Percentiles rank a stretch among this genome's conserved stretches.
These are phyloP conservation scores for Paramecium octaurelia DNA, from an alignment of 73 alveolate species.

Conservation along the genomic window DNA sequence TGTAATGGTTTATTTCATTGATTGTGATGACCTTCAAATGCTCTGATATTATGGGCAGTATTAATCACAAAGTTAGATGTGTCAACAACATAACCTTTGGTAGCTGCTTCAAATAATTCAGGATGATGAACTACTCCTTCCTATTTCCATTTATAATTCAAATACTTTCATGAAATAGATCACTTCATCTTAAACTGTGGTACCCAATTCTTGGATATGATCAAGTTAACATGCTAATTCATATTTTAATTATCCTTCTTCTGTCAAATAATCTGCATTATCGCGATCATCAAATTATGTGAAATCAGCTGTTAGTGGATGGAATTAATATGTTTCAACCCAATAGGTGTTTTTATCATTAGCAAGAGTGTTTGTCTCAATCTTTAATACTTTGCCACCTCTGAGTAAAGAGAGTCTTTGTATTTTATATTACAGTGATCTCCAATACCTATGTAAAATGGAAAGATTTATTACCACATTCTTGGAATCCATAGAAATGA, in stretches of 20 bases:
- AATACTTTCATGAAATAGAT: conserved; percentile 77
- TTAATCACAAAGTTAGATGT: conserved; percentile 86
- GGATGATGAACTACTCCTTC: conserved; percentile 91
- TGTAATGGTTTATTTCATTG: conserved; percentile 50
- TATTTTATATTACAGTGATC: conserved; percentile 75
- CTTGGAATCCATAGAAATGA: conserved; percentile 79
- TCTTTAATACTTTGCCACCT: conserved; percentile 85
- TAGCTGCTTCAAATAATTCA: conserved; percentile 80
- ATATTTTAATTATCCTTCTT: conserved; percentile 79
- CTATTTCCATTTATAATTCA: conserved; percentile 22
- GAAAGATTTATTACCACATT: conserved; percentile 47
- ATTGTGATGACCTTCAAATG: conserved; percentile 84
- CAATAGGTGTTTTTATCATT: conserved; percentile 80
- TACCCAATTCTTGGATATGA: conserved; percentile 79
- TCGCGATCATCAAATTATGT: conserved; percentile 74
- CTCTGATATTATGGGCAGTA: conserved; percentile 85
- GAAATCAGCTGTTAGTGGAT: conserved; percentile 76
- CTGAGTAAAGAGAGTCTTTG: conserved; percentile 77
- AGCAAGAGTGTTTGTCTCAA: conserved; percentile 72
- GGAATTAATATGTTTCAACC: conserved; percentile 83
- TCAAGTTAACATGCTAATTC: conserved; percentile 85
- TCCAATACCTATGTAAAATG: conserved; percentile 66
- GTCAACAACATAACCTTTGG: conserved; percentile 88
- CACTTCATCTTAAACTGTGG: conserved; percentile 82
- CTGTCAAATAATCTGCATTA: conserved; percentile 73